These are phyloP conservation scores for Aspergillus leporis DNA, from an alignment of 495 filamentous ascomycete species.

Conservation along the genomic window DNA sequence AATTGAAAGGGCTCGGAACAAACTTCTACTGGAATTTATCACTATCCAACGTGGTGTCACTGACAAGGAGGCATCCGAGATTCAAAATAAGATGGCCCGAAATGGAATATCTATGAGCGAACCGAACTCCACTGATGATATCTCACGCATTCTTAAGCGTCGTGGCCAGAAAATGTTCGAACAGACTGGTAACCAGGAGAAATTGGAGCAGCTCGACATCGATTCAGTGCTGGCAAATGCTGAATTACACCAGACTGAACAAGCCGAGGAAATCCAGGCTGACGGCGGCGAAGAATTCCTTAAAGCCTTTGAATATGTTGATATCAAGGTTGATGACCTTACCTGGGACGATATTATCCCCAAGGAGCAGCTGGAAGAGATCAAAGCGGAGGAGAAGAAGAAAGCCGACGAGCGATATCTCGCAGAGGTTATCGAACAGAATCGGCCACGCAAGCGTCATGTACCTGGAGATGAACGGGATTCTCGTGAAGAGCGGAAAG, in stretches of 20 bases:
- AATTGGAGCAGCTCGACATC: slow-evolving; percentile 97
- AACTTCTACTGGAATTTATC: slow-evolving; percentile 96
- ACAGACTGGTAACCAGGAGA: slow-evolving; percentile 91
- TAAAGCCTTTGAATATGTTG: slow-evolving; percentile 81
- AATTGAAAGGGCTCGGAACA: slow-evolving; percentile 92
- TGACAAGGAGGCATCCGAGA: slow-evolving; percentile 72
- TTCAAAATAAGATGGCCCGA: slow-evolving; percentile 69
- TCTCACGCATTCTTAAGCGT: slow-evolving; percentile 88
- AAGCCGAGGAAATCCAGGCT: slow-evolving; percentile 84
- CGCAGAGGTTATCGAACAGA: slow-evolving; percentile 78
- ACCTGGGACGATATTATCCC: slow-evolving; percentile 99
- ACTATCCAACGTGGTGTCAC: slow-evolving; percentile 97
- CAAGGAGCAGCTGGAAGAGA: slow-evolving; percentile 80
- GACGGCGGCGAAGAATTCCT: slow-evolving; percentile 93
- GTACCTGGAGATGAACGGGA: slow-evolving; percentile 63
- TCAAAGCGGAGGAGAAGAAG: slow-evolving; percentile 85
- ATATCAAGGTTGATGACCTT: slow-evolving; percentile 90
- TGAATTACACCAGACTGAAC: slow-evolving; percentile 91
- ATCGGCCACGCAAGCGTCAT: slow-evolving; percentile 81
- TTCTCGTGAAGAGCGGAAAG: slow-evolving; percentile 82
- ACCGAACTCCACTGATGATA: slow-evolving; percentile 84
- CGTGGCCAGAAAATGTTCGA: slow-evolving; percentile 97
- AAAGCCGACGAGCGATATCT: slow-evolving; percentile 82
- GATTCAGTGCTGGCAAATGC: slow-evolving; percentile 95
- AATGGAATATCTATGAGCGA: slow-evolving; percentile 54